Evolutionary conservation across 2,329 filamentous ascomycete genomes (phyloP), one percentile per base, ranked within the genome.

Genomic region (Fusarium sterilihyphosum): DNA sequence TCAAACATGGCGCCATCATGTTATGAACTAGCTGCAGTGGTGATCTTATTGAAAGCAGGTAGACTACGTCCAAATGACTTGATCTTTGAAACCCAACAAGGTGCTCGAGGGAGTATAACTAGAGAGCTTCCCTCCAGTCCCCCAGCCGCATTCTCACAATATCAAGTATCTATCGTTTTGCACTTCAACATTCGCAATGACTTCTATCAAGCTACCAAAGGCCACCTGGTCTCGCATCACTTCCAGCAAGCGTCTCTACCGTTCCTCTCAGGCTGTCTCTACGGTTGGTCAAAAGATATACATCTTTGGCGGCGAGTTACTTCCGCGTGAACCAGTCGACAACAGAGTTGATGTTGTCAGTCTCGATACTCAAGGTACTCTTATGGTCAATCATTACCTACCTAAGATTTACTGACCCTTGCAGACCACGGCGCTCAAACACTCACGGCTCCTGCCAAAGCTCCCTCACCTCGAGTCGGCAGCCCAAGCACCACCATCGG

Each of bases 351-450:
- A 67, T 33, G 31, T 59, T 2, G 4, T 66, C 4, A 43, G 8
- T 5, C 13, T 65, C 0, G 14, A 22, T 18, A 0, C 8, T 2
- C 29, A 38, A 1, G 61, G 61, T 37, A 29, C 2, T 2, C 4
- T 22, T 0, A 1, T 2, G 29, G 1, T 4, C 8, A n/a, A 11
- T 0, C 0, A 29, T 2, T 20, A 8, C 3, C 3, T 20, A 8
- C 3, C 3, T 2, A 3, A 14, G 1, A 0, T 0, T 26, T 11
- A 5, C 44, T 62, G 1, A 65, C 1, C 0, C 2, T 33, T 4
- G 1, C 3, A 62, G 62, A 33, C 1, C 7, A 33, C 44, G 24
- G 31, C 8, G 31, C 22, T 0, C 29, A 41, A 3, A 58, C 35
- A 0, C 49, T 66, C 2, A 14, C 41, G 1, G 22, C 18, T 14